These are phyloP conservation scores for Dalbergia cultrata DNA, from an alignment of 306 rosid genomes.

Conservation along the genomic window DNA sequence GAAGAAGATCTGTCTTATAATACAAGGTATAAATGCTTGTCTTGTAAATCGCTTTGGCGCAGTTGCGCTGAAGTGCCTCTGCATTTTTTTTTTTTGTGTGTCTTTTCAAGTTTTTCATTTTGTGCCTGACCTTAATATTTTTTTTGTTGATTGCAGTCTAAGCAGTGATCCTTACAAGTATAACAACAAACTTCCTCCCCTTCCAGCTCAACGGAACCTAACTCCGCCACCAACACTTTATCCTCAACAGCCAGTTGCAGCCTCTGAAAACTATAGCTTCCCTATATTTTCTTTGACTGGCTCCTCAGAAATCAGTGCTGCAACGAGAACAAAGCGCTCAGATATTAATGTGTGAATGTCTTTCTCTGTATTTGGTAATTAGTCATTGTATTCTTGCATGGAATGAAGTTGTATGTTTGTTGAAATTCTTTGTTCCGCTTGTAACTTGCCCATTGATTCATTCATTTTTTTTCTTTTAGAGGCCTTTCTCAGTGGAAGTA, in stretches of 20 bases:
- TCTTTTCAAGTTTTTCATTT: conserved; percentile 16
- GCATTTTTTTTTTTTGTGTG: conserved; percentile 1
- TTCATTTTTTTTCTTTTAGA: conserved; percentile 53
- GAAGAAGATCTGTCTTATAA: conserved; percentile 71
- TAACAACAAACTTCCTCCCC: conserved; percentile 84
- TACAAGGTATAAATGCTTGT: conserved; percentile 60
- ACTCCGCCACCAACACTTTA: conserved; percentile 96
- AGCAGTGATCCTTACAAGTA: conserved; percentile 74
- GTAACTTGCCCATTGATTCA: conserved; percentile 56
- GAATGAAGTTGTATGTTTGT: conserved; percentile 43
- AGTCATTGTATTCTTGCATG: conserved; percentile 46
- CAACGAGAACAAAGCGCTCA: conserved; percentile 80
- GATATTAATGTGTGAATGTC: conserved; percentile 80
- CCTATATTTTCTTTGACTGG: conserved; percentile 77
- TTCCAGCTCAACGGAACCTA: conserved; percentile 95
- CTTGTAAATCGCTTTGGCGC: conserved; percentile 19
- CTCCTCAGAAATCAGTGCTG: conserved; percentile 65
- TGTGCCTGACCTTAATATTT: conserved; percentile 25
- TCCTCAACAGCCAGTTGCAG: conserved; percentile 96
- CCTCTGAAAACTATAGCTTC: conserved; percentile 72
- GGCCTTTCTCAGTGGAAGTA: conserved; percentile 43
- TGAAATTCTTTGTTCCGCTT: conserved; percentile 43
- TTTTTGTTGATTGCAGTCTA: conserved; percentile 55
- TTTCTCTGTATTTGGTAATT: conserved; percentile 34
- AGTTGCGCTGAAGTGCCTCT: conserved; percentile 15